Percentiles rank a stretch among this genome's conserved stretches.
These are phyloP conservation scores for Gloeopeniophorella convolvens DNA, from an alignment of 768 basidiomycete genomes.

Conservation along the genomic window DNA sequence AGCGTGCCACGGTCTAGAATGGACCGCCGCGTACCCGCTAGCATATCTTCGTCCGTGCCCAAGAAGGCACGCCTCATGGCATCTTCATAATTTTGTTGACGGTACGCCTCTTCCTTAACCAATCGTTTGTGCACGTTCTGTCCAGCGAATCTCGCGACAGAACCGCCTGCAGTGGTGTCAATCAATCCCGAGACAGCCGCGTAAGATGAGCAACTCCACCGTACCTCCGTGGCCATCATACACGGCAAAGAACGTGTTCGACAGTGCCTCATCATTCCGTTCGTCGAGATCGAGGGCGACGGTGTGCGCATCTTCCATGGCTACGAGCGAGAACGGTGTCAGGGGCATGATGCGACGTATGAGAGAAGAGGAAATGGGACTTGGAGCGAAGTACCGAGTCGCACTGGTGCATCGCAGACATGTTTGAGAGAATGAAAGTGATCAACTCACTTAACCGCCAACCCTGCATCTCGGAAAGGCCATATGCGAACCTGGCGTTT, in stretches of 20 bases:
- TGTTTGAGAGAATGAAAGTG: neutral
- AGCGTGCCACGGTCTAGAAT: neutral
- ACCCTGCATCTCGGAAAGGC: conserved; percentile 95
- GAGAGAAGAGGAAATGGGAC: neutral
- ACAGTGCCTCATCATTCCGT: conserved; percentile 30
- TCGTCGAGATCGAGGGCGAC: conserved; percentile 64
- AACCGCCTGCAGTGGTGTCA: conserved; percentile 45
- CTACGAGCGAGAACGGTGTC: conserved; percentile 37
- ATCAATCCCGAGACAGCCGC: conserved; percentile 9
- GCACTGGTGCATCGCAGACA: neutral
- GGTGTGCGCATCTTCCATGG: conserved; percentile 96
- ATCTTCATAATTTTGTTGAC: conserved; percentile 57
- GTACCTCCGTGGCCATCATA: conserved; percentile 98
- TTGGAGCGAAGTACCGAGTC: neutral
- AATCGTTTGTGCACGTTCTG: conserved; percentile 77
- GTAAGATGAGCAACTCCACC: conserved; percentile 22
- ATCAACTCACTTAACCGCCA: conserved; percentile 89
- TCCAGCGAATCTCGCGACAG: conserved; percentile 85
- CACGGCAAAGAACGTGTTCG: conserved; percentile 87
- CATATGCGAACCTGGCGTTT: conserved; percentile 66
- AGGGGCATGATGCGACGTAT: no score
- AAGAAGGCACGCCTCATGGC: conserved; percentile 88
- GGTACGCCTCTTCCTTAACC: conserved; percentile 64
- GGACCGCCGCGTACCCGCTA: conserved; percentile 52
- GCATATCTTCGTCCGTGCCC: conserved; percentile 90